Evolutionary conservation across 2,329 filamentous ascomycete species (phyloP).

Genomic region (Arthrobotrys sinensis): DNA sequence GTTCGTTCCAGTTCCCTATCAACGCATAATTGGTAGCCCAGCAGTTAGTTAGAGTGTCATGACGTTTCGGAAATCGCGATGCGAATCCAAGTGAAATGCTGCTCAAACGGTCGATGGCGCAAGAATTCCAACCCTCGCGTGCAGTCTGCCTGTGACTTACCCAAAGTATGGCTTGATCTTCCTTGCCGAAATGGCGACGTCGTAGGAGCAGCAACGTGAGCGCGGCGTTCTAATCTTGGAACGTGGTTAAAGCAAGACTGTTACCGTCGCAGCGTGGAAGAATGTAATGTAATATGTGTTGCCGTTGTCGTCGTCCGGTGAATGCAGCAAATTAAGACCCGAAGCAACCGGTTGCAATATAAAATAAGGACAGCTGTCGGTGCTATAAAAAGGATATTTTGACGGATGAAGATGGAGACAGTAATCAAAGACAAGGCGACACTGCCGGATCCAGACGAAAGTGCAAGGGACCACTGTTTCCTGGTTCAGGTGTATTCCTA

Average conservation of each 20-base stretch:
- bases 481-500: constrained; percentile 27
- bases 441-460: constrained; percentile 30
- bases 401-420: constrained; percentile 29
- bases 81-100: constrained; percentile 46
- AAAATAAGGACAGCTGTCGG: constrained; percentile 32
- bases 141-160: constrained; percentile 18
- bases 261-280: constrained; percentile 34
- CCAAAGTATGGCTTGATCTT: constrained; percentile 12
- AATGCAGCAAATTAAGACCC: constrained; percentile 53
- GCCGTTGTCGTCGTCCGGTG: constrained; percentile 47
- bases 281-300: constrained; percentile 48
- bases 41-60: constrained; percentile 37
- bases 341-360: constrained; percentile 32
- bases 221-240: constrained; percentile 50
- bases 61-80: constrained; percentile 37
- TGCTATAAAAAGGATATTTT: constrained; percentile 58
- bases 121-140: constrained; percentile 34
- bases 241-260: constrained; percentile 27
- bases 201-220: constrained; percentile 43
- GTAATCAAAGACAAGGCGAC: constrained; percentile 26
- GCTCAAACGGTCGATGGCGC: constrained; percentile 53
- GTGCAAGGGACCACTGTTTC: constrained; percentile 43
- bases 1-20: constrained; percentile 20
- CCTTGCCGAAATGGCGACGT: constrained; percentile 45
- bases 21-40: constrained; percentile 27